phyloP scores from a whole-genome alignment of 225 moss, liverwort and hornwort species.

The Pseudisothecium myosuroides region DNA sequence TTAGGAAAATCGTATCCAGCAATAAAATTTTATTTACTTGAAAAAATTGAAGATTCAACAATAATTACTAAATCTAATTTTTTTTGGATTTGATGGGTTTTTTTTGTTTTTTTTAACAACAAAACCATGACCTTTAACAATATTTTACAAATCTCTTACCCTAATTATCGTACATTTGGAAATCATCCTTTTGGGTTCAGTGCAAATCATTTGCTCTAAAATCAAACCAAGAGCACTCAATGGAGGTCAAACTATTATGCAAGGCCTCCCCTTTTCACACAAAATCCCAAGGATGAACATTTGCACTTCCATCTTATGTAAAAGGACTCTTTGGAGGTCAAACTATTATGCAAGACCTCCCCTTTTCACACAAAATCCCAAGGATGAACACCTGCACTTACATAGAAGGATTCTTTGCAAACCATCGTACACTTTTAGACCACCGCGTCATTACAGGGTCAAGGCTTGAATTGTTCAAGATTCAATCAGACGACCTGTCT shows the following conservation, averaged over 20 bases:
- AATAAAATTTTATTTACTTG: too few relatives aligned
- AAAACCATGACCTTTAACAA: not conserved
- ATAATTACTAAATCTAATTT: not conserved
- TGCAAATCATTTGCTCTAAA: not conserved
- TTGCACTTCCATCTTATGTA: not conserved
- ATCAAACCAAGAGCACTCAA: not conserved
- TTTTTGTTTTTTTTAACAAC: not conserved
- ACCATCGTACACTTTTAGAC: not conserved
- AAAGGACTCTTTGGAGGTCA: not conserved
- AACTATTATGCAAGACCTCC: too few relatives aligned
- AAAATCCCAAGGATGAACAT: not conserved
- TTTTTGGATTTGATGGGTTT: too few relatives aligned
- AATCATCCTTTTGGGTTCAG: not conserved
- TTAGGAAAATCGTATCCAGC: not conserved
- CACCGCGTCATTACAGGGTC: accelerated
- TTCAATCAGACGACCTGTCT: not conserved
- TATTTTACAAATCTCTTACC: accelerated
- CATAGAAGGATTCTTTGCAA: not conserved
- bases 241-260: not conserved
- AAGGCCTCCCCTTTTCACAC: not conserved
- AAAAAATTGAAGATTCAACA: not conserved
- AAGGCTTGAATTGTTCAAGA: not conserved
- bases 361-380: not conserved
- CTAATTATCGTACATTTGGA: accelerated
- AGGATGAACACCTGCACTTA: not conserved